phyloP scores from a whole-genome alignment of 2,329 filamentous ascomycete species.

The Aaosphaeria pasadenensis region DNA sequence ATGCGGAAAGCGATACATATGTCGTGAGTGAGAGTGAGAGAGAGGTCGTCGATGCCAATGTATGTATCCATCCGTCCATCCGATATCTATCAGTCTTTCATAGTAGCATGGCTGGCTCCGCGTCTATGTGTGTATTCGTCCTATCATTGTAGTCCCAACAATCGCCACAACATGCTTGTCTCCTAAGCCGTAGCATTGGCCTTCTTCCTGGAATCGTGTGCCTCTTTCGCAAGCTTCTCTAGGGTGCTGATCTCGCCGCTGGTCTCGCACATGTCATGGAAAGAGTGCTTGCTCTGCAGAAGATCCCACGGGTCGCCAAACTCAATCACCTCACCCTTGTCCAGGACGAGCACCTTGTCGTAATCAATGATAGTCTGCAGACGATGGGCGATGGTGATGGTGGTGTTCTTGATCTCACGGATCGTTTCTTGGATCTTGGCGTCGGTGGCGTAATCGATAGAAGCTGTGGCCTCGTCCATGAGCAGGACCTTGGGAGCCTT shows the following conservation, averaged over 20 bases:
- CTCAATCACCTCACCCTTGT: conserved; percentile 83
- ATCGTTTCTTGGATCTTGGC: conserved; percentile 96
- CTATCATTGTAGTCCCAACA: no score
- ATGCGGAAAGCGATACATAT: no score
- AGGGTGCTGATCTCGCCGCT: conserved; percentile 59
- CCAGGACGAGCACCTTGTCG: conserved; percentile 92
- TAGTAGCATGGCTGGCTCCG: no score
- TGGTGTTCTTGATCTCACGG: conserved; percentile 85
- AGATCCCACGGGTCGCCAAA: conserved; percentile 87
- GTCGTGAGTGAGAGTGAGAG: no score
- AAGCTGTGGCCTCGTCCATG: conserved; percentile 98
- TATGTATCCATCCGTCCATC: no score
- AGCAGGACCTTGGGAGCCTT: conserved; percentile 91
- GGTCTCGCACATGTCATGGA: conserved; percentile 67
- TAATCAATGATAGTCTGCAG: conserved; percentile 97
- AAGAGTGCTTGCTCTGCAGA: conserved; percentile 58
- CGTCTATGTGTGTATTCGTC: no score
- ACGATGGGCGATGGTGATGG: conserved; percentile 93
- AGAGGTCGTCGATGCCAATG: no score
- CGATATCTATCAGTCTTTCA: no score
- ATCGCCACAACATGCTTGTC: no score
- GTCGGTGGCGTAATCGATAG: conserved; percentile 95
- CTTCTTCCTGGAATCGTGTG: conserved; percentile 10
- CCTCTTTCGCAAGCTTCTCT: conserved; percentile 54
- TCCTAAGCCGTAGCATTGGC: no score